phyloP scores from a whole-genome alignment of 768 basidiomycete species.

The Lyophyllum shimeji region DNA sequence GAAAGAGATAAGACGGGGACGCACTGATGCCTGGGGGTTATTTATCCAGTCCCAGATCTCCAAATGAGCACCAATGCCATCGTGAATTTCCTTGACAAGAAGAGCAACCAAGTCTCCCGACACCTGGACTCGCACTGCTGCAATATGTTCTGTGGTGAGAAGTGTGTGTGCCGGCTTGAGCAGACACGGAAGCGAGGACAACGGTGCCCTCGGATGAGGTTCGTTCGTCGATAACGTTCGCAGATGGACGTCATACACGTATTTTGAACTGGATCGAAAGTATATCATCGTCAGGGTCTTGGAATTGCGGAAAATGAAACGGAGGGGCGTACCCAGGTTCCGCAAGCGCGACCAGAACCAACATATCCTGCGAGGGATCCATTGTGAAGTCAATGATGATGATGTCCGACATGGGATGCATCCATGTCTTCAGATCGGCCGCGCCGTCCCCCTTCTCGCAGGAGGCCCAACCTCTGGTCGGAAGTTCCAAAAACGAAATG shows the following conservation, averaged over 20 bases:
- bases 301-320: neutral
- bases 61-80: slow-evolving; percentile 40
- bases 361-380: slow-evolving; percentile 54
- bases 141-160: slow-evolving; percentile 31
- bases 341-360: slow-evolving; percentile 48
- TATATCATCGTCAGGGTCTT: neutral
- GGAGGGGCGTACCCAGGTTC: slow-evolving; percentile 36
- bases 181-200: slow-evolving; percentile 38
- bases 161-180: slow-evolving; percentile 27
- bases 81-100: slow-evolving; percentile 46
- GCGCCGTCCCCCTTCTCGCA: slow-evolving; percentile 17
- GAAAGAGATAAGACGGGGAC: slow-evolving; percentile 16
- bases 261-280: slow-evolving; percentile 31
- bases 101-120: slow-evolving; percentile 47
- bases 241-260: slow-evolving; percentile 49
- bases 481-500: slow-evolving; percentile 53
- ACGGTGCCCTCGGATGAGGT: slow-evolving; percentile 44
- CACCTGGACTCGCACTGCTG: slow-evolving; percentile 46
- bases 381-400: slow-evolving; percentile 56
- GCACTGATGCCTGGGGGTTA: slow-evolving; percentile 39
- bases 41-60: slow-evolving; percentile 53
- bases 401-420: slow-evolving; percentile 40
- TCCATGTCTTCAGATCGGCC: slow-evolving; percentile 37
- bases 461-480: slow-evolving; percentile 26
- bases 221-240: slow-evolving; percentile 51